Base-by-base conservation (phyloP, 192 early-diverging fungal genomes). In the Spinellus fusiger region DNA sequence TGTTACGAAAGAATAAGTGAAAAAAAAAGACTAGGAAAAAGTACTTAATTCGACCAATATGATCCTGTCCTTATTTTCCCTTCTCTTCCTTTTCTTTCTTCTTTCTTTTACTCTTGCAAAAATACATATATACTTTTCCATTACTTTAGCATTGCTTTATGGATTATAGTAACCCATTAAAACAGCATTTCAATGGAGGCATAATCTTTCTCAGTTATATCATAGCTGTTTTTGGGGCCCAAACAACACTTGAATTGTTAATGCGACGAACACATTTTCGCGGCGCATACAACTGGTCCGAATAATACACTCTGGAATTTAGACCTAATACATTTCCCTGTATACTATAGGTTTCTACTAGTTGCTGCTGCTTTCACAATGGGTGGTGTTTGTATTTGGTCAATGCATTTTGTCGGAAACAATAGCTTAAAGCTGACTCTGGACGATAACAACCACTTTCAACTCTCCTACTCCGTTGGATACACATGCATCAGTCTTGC, bases 401-500 rank as follows among this genome's bases (percentile, higher is more conserved):
- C 64, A 28, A 76, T 66, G 70, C 75, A 76, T 67, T 76, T 76
- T 49, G 66, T 72, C 9, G 75, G 71, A n/a, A 73, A 68, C 25
- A 69, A 69, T 34, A 52, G 62, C n/a, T 27, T 69, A 49, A 62
- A 31, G 10, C 49, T 76, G n/a, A 12, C 9, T 4, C 49, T 66
- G 50, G 27, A 46, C 22, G 27, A 44, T 26, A 12, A 12, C 16
- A 28, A 33, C 4, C 8, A 16, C 3, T 65, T 65, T 65, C 61
- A 70, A 46, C 29, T 73, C 12, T 58, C 61, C 0, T 73, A 76
- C 49, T 15, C 56, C 1, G 18, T 35, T 20, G 71, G 70, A 26
- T 76, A 57, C 22, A 76, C 71, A 5, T 38, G 69, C 28, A 51
- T 52, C 16, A 70, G 67, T 46, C 51, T 76, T 27, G 12, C 70